A percentile compares a stretch with the other conserved stretches of the same genome.
These are phyloP conservation scores for Chenopodium suecicum DNA, from an alignment of 148 eudicot species.

Conservation along the genomic window DNA sequence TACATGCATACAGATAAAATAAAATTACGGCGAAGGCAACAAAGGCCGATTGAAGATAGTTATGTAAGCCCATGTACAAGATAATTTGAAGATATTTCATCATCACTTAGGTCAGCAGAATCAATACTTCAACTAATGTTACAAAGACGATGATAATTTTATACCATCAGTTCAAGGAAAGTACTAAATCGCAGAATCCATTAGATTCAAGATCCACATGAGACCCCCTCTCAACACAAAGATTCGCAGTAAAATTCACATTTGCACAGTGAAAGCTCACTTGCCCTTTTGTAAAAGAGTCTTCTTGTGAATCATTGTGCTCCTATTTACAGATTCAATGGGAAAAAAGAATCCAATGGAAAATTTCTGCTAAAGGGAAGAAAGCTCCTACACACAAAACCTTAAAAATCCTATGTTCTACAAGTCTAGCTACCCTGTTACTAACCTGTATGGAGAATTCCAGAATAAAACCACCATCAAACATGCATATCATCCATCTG, in stretches of 20 bases:
- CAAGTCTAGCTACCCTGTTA: conserved; percentile 34
- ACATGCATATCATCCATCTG: conserved; percentile 60
- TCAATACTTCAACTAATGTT: conserved; percentile 16
- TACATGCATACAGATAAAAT: too few relatives aligned
- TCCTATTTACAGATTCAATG: conserved; percentile 56
- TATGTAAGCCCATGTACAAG: not conserved
- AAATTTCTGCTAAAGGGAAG: conserved; percentile 25
- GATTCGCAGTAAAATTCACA: conserved; percentile 25
- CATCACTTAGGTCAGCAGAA: conserved; percentile 24
- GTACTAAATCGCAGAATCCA: conserved; percentile 27
- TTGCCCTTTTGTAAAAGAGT: conserved; percentile 18
- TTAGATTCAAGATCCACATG: conserved; percentile 28
- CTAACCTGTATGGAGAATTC: conserved; percentile 27
- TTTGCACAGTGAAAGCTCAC: conserved; percentile 30
- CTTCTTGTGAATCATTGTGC: conserved; percentile 34
- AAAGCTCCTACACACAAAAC: conserved; percentile 25
- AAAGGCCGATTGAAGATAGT: too few relatives aligned
- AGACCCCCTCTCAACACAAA: conserved; percentile 13
- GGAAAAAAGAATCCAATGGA: conserved; percentile 29
- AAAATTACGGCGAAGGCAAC: too few relatives aligned
- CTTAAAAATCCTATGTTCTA: conserved; percentile 27
- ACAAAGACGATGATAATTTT: conserved; percentile 21
- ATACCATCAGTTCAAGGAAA: conserved; percentile 7
- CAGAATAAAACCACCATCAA: conserved; percentile 19
- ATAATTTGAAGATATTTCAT: conserved; percentile 14